These are phyloP conservation scores for Glycyrrhiza uralensis DNA, from an alignment of 306 rosid genomes.

Conservation along the genomic window DNA sequence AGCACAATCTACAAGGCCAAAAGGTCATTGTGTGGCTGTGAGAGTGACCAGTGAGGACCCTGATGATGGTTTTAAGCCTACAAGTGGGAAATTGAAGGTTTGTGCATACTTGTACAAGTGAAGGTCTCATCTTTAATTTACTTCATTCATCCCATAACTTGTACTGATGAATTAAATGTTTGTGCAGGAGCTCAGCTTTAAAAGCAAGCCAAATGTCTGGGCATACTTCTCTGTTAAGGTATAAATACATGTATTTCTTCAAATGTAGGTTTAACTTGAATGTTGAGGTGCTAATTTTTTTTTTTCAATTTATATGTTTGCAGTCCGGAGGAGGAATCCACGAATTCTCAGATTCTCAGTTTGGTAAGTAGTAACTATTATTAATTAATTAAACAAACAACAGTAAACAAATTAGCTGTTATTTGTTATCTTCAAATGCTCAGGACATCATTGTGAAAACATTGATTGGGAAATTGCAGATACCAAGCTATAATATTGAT, in stretches of 20 bases:
- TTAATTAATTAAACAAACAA: slow-evolving; percentile 9
- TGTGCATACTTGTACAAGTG: slow-evolving; percentile 48
- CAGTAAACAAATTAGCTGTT: background rate
- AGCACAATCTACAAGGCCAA: slow-evolving; percentile 82
- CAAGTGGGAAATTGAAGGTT: slow-evolving; percentile 97
- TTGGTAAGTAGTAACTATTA: slow-evolving; percentile 58
- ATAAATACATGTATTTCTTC: slow-evolving; percentile 30
- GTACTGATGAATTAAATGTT: slow-evolving; percentile 35
- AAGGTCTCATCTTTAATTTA: slow-evolving; percentile 52
- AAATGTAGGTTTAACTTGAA: slow-evolving; percentile 9
- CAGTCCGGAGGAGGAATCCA: slow-evolving; percentile 99
- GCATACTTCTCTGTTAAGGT: slow-evolving; percentile 99
- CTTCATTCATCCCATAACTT: slow-evolving; percentile 21
- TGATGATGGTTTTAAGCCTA: slow-evolving; percentile 98
- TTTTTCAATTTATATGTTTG: slow-evolving; percentile 44
- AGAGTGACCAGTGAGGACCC: slow-evolving; percentile 99
- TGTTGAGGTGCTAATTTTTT: slow-evolving; percentile 29
- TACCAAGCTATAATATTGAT: slow-evolving; percentile 1
- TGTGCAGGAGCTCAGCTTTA: slow-evolving; percentile 90
- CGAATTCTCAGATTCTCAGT: slow-evolving; percentile 98
- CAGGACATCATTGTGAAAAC: background rate
- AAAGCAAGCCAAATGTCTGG: slow-evolving; percentile 99
- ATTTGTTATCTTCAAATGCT: slow-evolving; percentile 4
- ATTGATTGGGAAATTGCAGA: background rate
- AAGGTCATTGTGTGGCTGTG: slow-evolving; percentile 98